These are phyloP conservation scores for Russula abietina DNA, from an alignment of 768 basidiomycete genomes.

Conservation along the genomic window DNA sequence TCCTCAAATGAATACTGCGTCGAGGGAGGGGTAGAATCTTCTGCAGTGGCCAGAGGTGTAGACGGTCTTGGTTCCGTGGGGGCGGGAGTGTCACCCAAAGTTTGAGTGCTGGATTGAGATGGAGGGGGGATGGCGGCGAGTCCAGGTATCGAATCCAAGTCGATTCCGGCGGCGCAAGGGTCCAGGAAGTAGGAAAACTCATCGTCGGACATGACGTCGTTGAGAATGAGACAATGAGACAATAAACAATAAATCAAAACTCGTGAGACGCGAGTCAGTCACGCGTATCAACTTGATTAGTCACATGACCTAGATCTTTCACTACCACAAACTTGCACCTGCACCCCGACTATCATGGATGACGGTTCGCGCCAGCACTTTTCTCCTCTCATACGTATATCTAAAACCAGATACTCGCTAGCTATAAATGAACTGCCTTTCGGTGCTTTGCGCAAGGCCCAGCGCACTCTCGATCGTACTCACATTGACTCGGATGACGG, in stretches of 20 bases:
- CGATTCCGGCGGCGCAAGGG: slow-evolving; percentile 45
- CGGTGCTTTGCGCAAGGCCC: slow-evolving; percentile 21
- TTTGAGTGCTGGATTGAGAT: neutral
- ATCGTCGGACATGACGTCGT: slow-evolving; percentile 33
- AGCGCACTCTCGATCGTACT: slow-evolving; percentile 19
- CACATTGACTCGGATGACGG: slow-evolving; percentile 9
- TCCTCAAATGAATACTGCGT: slow-evolving; percentile 30
- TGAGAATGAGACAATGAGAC: neutral
- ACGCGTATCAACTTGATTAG: neutral
- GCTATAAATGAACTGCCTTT: slow-evolving; percentile 19
- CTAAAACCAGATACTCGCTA: neutral
- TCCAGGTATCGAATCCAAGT: slow-evolving; percentile 38
- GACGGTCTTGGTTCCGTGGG: neutral
- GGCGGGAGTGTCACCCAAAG: neutral
- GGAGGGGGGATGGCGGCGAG: slow-evolving; percentile 20
- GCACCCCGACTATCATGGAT: neutral
- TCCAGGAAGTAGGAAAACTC: slow-evolving; percentile 51
- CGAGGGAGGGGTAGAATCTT: neutral
- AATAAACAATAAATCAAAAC: too few species aligned
- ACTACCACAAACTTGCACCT: too few species aligned
- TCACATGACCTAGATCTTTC: neutral
- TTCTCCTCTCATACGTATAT: neutral
- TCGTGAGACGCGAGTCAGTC: neutral
- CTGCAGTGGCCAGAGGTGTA: neutral
- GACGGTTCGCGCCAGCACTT: neutral